These are phyloP conservation scores for Oenanthe javanica DNA, from an alignment of 140 eudicot species.

Conservation along the genomic window DNA sequence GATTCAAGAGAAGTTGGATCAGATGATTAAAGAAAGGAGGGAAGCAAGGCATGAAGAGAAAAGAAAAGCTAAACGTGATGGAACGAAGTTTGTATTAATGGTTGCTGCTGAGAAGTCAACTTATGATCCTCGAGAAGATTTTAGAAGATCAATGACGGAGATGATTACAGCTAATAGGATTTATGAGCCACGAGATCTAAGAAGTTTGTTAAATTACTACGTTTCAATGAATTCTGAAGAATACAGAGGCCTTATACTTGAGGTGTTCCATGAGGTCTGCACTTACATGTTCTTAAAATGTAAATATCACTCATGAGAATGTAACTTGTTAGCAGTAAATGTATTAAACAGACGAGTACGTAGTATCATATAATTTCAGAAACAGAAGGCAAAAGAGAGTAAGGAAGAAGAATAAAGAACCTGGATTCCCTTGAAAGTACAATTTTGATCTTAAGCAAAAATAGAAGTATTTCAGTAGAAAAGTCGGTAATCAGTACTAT, in stretches of 20 bases:
- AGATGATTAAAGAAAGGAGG: constrained; percentile 53
- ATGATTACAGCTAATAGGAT: constrained; percentile 58
- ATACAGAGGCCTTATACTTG: constrained; percentile 2
- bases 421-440: background rate
- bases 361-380: too few relatives aligned
- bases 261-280: constrained; percentile 7
- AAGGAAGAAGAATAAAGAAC: too few relatives aligned
- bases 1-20: constrained; percentile 81
- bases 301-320: constrained; percentile 1
- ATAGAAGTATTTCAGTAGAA: too few relatives aligned
- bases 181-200: constrained; percentile 49
- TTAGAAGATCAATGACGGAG: constrained; percentile 64
- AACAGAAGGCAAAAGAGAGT: too few relatives aligned
- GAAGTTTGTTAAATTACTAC: background rate
- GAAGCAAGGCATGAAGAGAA: constrained; percentile 41
- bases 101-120: constrained; percentile 78
- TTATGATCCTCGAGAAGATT: constrained; percentile 70
- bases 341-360: background rate
- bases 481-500: too few relatives aligned
- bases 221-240: constrained; percentile 1
- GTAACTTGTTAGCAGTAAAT: background rate
- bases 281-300: background rate
- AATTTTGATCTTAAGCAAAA: too few relatives aligned
- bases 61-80: constrained; percentile 30
- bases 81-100: constrained; percentile 51